phyloP scores from a whole-genome alignment of 768 basidiomycete genomes.

The Mycena capillaripes region DNA sequence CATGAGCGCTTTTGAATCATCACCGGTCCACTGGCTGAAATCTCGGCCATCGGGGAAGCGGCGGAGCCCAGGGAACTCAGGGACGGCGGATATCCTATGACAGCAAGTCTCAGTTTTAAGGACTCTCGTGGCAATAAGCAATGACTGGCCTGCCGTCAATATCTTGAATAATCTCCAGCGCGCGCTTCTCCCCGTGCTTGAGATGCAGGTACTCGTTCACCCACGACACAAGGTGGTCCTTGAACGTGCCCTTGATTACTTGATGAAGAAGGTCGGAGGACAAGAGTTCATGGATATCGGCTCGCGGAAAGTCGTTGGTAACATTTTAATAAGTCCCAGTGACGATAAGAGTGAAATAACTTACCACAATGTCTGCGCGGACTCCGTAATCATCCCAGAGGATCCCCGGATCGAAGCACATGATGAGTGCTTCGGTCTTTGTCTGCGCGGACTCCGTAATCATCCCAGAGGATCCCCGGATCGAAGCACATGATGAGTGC shows the following conservation, averaged over 20 bases:
- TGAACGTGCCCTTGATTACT: conserved; percentile 37
- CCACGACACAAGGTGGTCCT: conserved; percentile 44
- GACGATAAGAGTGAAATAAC: background rate
- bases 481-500: conserved; percentile 15
- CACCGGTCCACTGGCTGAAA: conserved; percentile 49
- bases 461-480: conserved; percentile 35
- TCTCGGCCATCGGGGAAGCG: conserved; percentile 40
- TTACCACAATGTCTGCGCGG: conserved; percentile 32
- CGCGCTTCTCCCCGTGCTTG: conserved; percentile 17
- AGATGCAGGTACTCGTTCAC: conserved; percentile 39
- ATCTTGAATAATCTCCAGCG: conserved; percentile 38
- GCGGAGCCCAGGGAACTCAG: conserved; percentile 39
- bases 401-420: conserved; percentile 23
- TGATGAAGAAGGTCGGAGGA: conserved; percentile 34
- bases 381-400: conserved; percentile 38
- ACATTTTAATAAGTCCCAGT: background rate
- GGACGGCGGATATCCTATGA: conserved; percentile 30
- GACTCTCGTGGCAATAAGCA: background rate
- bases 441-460: conserved; percentile 30
- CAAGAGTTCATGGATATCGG: conserved; percentile 26
- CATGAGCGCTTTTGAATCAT: conserved; percentile 51
- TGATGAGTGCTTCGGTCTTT: conserved; percentile 22
- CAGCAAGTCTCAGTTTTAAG: background rate
- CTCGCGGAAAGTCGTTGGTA: conserved; percentile 37
- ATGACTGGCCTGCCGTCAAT: conserved; percentile 41